phyloP scores from a whole-genome alignment of 23 red algal species.

The Gracilariopsis chorda region DNA sequence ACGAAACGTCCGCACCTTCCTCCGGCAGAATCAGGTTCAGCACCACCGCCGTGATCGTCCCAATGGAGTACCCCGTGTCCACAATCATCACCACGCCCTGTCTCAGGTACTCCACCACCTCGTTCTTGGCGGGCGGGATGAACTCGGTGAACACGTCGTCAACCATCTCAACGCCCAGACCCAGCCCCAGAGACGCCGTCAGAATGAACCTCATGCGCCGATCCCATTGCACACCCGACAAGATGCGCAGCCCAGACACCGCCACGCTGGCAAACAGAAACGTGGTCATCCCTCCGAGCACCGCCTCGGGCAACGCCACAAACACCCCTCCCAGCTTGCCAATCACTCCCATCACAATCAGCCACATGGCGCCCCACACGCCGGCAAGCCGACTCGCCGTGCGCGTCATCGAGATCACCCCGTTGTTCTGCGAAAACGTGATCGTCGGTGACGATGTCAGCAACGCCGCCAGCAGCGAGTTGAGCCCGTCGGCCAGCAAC shows the following conservation, averaged over 20 bases:
- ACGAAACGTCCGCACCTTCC: neutral
- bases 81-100: constrained; percentile 40
- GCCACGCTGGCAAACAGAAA: constrained; percentile 86
- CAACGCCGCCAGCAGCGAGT: constrained; percentile 64
- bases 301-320: constrained; percentile 73
- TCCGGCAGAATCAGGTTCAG: constrained; percentile 58
- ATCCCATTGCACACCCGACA: constrained; percentile 52
- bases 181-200: constrained; percentile 36
- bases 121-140: neutral
- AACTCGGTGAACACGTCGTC: constrained; percentile 45
- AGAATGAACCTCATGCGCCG: constrained; percentile 71
- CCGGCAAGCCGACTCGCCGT: constrained; percentile 61
- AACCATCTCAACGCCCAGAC: constrained; percentile 51
- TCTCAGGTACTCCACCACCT: neutral
- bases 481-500: constrained; percentile 67
- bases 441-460: constrained; percentile 62
- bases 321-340: constrained; percentile 77
- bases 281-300: constrained; percentile 74
- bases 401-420: constrained; percentile 69
- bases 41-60: constrained; percentile 43
- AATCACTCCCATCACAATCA: constrained; percentile 66
- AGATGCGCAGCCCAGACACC: constrained; percentile 69
- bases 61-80: constrained; percentile 72
- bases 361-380: constrained; percentile 39
- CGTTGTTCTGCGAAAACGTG: constrained; percentile 92